Evolutionary conservation across 2,329 filamentous ascomycete species (phyloP), one percentile per base, ranked within the genome.

Genomic region (Thelonectria discophora): DNA sequence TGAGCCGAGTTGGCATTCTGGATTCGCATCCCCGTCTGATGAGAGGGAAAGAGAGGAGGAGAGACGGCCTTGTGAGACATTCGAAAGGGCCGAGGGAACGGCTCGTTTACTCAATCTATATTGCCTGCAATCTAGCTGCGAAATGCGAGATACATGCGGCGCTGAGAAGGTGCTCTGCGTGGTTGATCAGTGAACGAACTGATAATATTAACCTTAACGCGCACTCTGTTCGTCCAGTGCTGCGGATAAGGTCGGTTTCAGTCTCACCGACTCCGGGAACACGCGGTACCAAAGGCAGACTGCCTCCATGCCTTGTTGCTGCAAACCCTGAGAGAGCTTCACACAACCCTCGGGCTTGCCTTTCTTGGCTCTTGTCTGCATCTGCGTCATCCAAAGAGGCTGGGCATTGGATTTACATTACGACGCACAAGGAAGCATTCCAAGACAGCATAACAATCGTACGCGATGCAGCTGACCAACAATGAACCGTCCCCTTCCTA

Each of bases 181-280:
- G 17, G 50, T 37, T 48, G 43, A 24, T 24, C 6, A 24, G 43
- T 39, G 45, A 51, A 57, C 34, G 11, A 15, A 15, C 15, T 18
- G 21, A 21, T 46, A 46, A 60, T 46, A 47, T 60, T 60, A 60
- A 60, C 52, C 52, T 60, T 60, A 60, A 52, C 47, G 8, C 9
- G 15, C 42, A 34, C 39, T 42, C 45, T 45, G 24, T 27, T 46
- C 51, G 52, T 17, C 39, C 40, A 15, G 34, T 37, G 15, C 3
- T 15, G 15, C 12, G 34, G 43, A 11, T 17, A 3, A n/a, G 18
- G 27, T 5, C 27, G n/a, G 58, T 56, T 60, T 60, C 58, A 60
- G 57, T 37, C 40, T 40, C 52, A 60, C 58, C 47, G 42, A 56
- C 40, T 42, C 55, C 40, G 34, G 24, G 34, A 27, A 52, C 52